Conservation (phyloP, 306 rosid species). For the Medicago lupulina region DNA sequence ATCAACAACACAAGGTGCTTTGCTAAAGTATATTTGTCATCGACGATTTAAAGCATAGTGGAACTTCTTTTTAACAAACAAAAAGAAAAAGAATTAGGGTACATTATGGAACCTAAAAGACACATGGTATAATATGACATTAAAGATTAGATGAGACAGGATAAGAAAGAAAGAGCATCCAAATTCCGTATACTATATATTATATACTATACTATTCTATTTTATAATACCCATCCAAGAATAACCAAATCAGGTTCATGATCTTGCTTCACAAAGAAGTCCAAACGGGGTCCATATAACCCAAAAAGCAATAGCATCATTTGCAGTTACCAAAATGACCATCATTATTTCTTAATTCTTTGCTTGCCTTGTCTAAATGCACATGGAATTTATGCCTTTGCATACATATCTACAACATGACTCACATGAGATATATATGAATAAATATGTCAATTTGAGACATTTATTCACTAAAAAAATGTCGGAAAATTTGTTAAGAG, state of each 20-base stretch:
- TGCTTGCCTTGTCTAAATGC: constrained; percentile 44
- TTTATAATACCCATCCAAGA: constrained; percentile 31
- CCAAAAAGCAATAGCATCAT: constrained; percentile 43
- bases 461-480: background rate
- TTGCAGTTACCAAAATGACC: constrained; percentile 54
- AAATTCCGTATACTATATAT: constrained; percentile 44
- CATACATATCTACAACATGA: background rate
- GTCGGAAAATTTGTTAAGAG: background rate
- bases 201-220: constrained; percentile 34
- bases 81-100: constrained; percentile 37
- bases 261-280: constrained; percentile 65
- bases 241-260: constrained; percentile 50
- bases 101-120: constrained; percentile 59
- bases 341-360: constrained; percentile 41
- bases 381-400: constrained; percentile 44
- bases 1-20: constrained; percentile 41
- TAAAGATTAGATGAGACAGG: constrained; percentile 38
- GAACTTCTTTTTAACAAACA: constrained; percentile 45
- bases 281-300: constrained; percentile 59
- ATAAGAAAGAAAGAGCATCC: constrained; percentile 49
- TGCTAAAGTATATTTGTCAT: constrained; percentile 41
- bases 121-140: constrained; percentile 30
- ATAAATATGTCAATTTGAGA: constrained; percentile 30
- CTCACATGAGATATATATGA: constrained; percentile 20
- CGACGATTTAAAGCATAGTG: constrained; percentile 42